These are phyloP conservation scores for Haplosporangium gracile DNA, from an alignment of 192 early-diverging fungal genomes.

Conservation along the genomic window DNA sequence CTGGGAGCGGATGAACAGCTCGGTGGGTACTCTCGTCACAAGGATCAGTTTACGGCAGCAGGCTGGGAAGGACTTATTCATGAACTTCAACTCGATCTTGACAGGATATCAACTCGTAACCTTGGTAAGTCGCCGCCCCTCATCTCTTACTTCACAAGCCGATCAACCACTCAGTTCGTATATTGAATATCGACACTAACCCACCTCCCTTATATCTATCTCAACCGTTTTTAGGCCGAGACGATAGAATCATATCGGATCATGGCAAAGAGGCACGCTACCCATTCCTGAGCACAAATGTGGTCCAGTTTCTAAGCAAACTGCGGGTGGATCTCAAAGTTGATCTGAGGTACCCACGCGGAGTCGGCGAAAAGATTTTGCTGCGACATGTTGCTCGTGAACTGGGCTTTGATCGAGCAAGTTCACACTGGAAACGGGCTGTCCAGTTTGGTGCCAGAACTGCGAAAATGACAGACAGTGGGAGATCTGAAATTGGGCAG, in stretches of 20 bases:
- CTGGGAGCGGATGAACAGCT: conserved; percentile 96
- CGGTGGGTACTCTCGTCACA: conserved; percentile 93
- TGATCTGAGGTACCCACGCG: conserved; percentile 83
- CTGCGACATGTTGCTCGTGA: conserved; percentile 78
- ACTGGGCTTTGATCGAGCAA: conserved; percentile 78
- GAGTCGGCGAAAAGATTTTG: conserved; percentile 93
- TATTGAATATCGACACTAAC: no score
- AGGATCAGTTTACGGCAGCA: conserved; percentile 73
- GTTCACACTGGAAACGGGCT: conserved; percentile 87
- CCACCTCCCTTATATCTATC: no score
- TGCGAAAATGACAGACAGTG: conserved; percentile 87
- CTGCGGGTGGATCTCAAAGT: conserved; percentile 85
- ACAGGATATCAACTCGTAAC: conserved; percentile 89
- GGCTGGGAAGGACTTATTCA: conserved; percentile 77
- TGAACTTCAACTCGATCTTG: conserved; percentile 87
- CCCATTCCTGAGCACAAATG: conserved; percentile 84
- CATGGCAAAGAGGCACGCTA: conserved; percentile 88
- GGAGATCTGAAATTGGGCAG: conserved; percentile 48
- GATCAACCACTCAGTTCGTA: neutral
- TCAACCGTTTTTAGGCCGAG: conserved; percentile 69
- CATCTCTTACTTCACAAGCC: neutral
- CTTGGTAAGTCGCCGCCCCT: conserved; percentile 60
- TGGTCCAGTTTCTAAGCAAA: conserved; percentile 74
- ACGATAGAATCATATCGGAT: conserved; percentile 93
- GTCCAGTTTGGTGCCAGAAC: conserved; percentile 97